Base-by-base conservation (phyloP, 75 land plant species). In the Sequoia sempervirens region DNA sequence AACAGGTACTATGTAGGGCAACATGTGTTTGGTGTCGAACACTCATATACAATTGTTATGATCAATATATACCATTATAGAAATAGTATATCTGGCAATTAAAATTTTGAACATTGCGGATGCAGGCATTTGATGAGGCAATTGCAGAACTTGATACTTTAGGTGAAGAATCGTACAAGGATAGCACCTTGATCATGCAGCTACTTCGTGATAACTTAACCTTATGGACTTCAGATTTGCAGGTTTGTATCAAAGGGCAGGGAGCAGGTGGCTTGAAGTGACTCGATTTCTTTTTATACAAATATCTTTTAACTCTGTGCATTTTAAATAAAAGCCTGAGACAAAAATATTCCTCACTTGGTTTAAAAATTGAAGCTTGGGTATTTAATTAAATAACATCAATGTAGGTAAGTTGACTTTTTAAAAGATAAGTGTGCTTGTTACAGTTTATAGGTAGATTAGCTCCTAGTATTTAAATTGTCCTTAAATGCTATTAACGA, bases 131-230 rank as follows among this genome's bases (percentile, higher is more conserved):
- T 90, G 95, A 93, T 69, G 95, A 92, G 85, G 95, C 94, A 5
- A 90, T 92, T 81, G 94, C 93, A 30, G 93, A 92, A 82, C 83
- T 92, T 75, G 93, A 92, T 84, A 93, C 90, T 10, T 80, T 92
- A 84, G 91, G 93, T 26, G 95, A 93, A 81, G 95, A 92, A 78
- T 92, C 95, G 2, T 92, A 92, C 86, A 92, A 93, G 86, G 95
- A 92, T 66, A 91, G 93, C 87, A 91, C 93, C 23, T 86, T 92
- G 34, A 92, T 92, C 75, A 92, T 92, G 94, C 94, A 92, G 85
- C 90, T 92, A 12, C 87, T 93, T 28, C 80, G 94, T 26, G 95
- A 93, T 80, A 92, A 93, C 81, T 84, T 92, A 41, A 90, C 92
- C 56, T 88, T 92, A 28, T 93, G 95, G 95, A 93, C 94, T 45